A percentile compares a stretch with the other conserved stretches of the same genome.
phyloP scores from a whole-genome alignment of 306 rosid species.

The Lablab purpureus region DNA sequence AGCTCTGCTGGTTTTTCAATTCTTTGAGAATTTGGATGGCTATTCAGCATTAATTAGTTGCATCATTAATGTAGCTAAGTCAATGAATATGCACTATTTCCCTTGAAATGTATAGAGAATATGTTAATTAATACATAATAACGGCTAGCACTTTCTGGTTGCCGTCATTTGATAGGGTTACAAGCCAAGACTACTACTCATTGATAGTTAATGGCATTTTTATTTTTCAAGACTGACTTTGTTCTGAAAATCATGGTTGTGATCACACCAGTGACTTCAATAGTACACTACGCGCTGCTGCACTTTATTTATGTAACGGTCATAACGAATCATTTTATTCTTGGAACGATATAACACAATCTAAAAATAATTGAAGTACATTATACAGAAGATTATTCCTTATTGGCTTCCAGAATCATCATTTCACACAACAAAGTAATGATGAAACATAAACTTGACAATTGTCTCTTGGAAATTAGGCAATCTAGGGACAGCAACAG shows the following conservation, averaged over 20 bases:
- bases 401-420: slow-evolving; percentile 26
- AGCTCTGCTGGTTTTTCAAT: slow-evolving; percentile 41
- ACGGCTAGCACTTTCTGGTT: slow-evolving; percentile 37
- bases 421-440: slow-evolving; percentile 12
- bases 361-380: neutral
- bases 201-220: neutral
- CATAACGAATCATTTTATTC: slow-evolving; percentile 13
- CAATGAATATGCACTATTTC: slow-evolving; percentile 40
- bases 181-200: neutral
- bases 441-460: slow-evolving; percentile 26
- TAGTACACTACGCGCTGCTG: slow-evolving; percentile 6
- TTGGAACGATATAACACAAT: neutral
- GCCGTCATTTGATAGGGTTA: neutral
- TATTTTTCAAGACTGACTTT: neutral
- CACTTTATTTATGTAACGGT: slow-evolving; percentile 11
- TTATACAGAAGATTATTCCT: slow-evolving; percentile 21
- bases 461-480: neutral
- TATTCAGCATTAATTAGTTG: slow-evolving; percentile 31
- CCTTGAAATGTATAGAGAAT: slow-evolving; percentile 42
- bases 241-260: slow-evolving; percentile 23
- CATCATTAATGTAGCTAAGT: slow-evolving; percentile 30
- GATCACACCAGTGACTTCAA: neutral
- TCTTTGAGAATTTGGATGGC: slow-evolving; percentile 44
- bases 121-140: slow-evolving; percentile 16
- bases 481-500: slow-evolving; percentile 63